Base-by-base conservation (phyloP, 2,329 filamentous ascomycete species). In the Westerdykella aurantiaca region DNA sequence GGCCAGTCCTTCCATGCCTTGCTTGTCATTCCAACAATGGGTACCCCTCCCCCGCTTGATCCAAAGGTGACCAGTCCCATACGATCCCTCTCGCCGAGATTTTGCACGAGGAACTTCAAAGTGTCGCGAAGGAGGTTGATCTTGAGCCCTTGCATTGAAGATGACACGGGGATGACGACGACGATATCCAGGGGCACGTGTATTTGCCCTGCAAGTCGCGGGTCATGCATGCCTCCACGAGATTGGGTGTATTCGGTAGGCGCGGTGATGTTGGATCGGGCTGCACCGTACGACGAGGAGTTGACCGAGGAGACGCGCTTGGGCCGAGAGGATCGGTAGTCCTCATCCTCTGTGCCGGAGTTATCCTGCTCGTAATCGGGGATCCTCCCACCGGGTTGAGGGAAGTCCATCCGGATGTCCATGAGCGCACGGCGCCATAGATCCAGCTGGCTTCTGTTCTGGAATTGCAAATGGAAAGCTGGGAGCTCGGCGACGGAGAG, bases 91-190 rank as follows among this genome's bases (percentile, higher is more conserved):
- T 96, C 89, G 25, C 93, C 93, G 0, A 98, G 80, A 38, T 82
- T 91, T 54, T 85, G 79, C 2, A 98, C 88, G 67, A 98, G 83
- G 66, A 97, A 98, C 46, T 86, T 88, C 31, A 98, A 76, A 0
- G 91, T 86, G 67, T 98, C 93, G 34, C 89, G 83, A 12, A 98
- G 81, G 1, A 98, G 76, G 49, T 91, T 95, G 62, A 97, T 96
- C 72, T 98, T 98, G 48, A 98, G 80, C n/a, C 93, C 93, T 68
- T 97, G 93, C 91, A 97, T 98, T 0, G 93, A 97, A 1, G 91
- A 95, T 0, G 93, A 97, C 5, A 98, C 89, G 0, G 93, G 93
- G 29, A 98, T 90, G 17, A 98, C 93, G 0, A 97, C 88, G 0
- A 98, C 91, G 23, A 98, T 83, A 61, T 98, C 93, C 42, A 97